Conservation (phyloP, 257 asterid genomes). For the Nicotiana tabacum region DNA sequence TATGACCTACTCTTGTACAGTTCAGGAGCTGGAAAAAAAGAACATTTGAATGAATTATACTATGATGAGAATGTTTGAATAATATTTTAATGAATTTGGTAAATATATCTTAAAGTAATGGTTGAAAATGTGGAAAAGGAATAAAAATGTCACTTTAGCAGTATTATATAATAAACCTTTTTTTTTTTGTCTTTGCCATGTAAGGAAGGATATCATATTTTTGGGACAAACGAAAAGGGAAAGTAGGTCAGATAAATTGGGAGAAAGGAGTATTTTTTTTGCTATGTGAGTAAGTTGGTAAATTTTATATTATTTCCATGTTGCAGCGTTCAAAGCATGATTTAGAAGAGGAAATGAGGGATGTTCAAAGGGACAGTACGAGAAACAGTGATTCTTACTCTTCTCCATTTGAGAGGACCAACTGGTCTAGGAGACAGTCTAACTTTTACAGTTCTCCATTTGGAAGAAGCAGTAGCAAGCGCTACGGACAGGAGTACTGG, state of each 20-base stretch:
- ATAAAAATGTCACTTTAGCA: neutral
- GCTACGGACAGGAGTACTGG: constrained; percentile 46
- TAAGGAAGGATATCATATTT: neutral
- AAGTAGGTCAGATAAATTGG: neutral
- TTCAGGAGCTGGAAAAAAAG: neutral
- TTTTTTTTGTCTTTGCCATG: neutral
- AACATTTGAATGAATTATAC: neutral
- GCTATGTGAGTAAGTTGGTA: neutral
- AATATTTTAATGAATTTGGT: neutral
- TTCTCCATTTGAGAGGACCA: constrained; percentile 47
- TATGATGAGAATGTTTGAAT: neutral
- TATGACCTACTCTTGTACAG: neutral
- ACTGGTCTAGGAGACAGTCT: constrained; percentile 37
- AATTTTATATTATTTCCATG: neutral
- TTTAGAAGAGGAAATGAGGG: constrained; percentile 54
- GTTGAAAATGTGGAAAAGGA: neutral
- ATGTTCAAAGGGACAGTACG: constrained; percentile 27
- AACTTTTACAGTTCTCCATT: constrained; percentile 36
- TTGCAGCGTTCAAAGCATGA: constrained; percentile 68
- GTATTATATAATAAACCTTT: neutral
- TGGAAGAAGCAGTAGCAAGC: constrained; percentile 49
- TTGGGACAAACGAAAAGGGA: neutral
- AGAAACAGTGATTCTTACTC: constrained; percentile 40
- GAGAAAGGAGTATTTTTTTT: neutral
- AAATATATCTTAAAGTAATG: neutral